A percentile compares a stretch with the other conserved stretches of the same genome.
phyloP scores from a whole-genome alignment of 345 rosid species.

The Brassica cretica region DNA sequence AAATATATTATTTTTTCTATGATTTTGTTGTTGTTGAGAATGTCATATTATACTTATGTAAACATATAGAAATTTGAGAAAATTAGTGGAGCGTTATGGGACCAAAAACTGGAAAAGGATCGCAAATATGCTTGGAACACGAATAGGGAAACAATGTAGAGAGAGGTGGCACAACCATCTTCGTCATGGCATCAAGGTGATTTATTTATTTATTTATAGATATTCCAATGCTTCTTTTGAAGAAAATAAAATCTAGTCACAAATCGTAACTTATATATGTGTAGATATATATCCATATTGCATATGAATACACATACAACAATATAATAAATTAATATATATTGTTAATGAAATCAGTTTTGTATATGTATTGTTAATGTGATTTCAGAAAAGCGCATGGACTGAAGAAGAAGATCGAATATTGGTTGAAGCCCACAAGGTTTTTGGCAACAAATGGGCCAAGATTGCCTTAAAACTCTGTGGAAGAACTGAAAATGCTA shows the following conservation, averaged over 20 bases:
- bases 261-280: too few species aligned
- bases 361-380: too few species aligned
- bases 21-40: not conserved
- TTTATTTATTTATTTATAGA: not conserved
- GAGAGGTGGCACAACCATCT: conserved; percentile 86
- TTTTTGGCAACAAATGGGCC: too few species aligned
- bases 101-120: conserved; percentile 61
- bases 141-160: conserved; percentile 81
- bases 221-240: not conserved
- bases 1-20: not conserved
- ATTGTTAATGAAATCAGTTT: too few species aligned
- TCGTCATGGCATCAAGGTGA: not conserved
- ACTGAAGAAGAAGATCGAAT: too few species aligned
- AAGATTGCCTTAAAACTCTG: too few species aligned
- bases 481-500: too few species aligned
- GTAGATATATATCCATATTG: too few species aligned
- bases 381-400: too few species aligned
- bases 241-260: not conserved
- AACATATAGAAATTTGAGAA: conserved; percentile 48
- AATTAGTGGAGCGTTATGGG: conserved; percentile 59
- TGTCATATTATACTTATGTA: not conserved
- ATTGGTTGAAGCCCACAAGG: too few species aligned
- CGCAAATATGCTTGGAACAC: conserved; percentile 56
- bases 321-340: not conserved
- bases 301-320: not conserved